Evolutionary conservation across 768 basidiomycete genomes (phyloP), one percentile per base, ranked within the genome.

Genomic region (Leccinum broughii): DNA sequence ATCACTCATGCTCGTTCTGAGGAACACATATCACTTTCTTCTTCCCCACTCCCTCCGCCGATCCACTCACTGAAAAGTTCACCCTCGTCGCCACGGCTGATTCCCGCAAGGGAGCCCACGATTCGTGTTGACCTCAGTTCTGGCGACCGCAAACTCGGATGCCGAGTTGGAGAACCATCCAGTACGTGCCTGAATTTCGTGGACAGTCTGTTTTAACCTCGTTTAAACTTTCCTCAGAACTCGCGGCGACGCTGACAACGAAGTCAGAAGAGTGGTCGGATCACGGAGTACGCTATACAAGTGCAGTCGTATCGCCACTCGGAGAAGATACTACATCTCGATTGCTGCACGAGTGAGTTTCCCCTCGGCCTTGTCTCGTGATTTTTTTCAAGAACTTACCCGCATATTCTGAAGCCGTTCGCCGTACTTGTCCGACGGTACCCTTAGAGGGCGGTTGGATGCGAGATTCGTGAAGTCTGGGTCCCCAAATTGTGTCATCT

Each of bases 71-170:
- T 30, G 15, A 52, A 20, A 48, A 13, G 51, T 35, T 56, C 54
- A 35, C 35, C 17, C 11, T 55, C 56, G 15, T 35, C 49, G 13
- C 22, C 35, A 3, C 59, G 4, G 28, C 20, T 37, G 34, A 59
- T 39, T 20, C 17, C 15, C 1, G 22, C 24, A 22, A 13, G 32
- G 17, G 41, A n/a, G 10, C 22, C 61, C 1, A 34, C 61, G 14
- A 39, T 68, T 6, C 51, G 51, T n/a, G 24, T 69, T 17, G 50
- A 1, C 24, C 55, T 68, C 6, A 20, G 44, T 54, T 53, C 59
- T 20, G 61, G 67, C 13, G 3, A n/a, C 13, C 67, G 61, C n/a
- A 63, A 68, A 51, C 64, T 68, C 10, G 22, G 57, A 28, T 17
- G 61, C 30, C 53, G 66, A 39, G 15, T 20, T 15, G 41, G 39